phyloP scores from a whole-genome alignment of 225 moss, liverwort and hornwort genomes.

The Asterella californica region DNA sequence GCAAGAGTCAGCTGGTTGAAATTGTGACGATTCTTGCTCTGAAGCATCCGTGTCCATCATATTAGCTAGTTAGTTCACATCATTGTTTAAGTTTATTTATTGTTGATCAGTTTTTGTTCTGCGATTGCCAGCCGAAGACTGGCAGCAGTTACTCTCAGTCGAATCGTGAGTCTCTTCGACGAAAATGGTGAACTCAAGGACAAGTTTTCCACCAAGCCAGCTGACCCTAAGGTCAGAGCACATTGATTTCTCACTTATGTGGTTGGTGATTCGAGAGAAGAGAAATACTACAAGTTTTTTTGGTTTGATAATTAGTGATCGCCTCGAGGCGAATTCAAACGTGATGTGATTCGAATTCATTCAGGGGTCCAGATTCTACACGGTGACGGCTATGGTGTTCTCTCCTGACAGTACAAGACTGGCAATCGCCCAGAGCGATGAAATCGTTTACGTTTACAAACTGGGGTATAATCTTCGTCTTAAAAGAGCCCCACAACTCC shows the following conservation, averaged over 20 bases:
- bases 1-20: too few species aligned
- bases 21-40: background rate
- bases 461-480: slow-evolving; percentile 44
- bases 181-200: slow-evolving; percentile 90
- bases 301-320: background rate
- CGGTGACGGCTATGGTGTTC: slow-evolving; percentile 69
- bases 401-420: slow-evolving; percentile 86
- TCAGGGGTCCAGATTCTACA: slow-evolving; percentile 80
- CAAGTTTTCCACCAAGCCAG: slow-evolving; percentile 91
- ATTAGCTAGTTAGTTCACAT: background rate
- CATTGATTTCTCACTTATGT: background rate
- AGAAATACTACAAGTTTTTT: background rate
- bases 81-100: background rate
- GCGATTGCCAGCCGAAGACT: slow-evolving; percentile 52
- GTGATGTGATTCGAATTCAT: background rate
- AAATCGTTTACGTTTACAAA: slow-evolving; percentile 89
- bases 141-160: slow-evolving; percentile 70
- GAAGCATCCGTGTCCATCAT: background rate
- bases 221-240: slow-evolving; percentile 62
- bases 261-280: background rate
- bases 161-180: slow-evolving; percentile 80
- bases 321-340: background rate
- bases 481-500: background rate
- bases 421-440: slow-evolving; percentile 83
- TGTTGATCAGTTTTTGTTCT: background rate